phyloP scores from a whole-genome alignment of 164 flowering plant genomes.

The Saururus chinensis region DNA sequence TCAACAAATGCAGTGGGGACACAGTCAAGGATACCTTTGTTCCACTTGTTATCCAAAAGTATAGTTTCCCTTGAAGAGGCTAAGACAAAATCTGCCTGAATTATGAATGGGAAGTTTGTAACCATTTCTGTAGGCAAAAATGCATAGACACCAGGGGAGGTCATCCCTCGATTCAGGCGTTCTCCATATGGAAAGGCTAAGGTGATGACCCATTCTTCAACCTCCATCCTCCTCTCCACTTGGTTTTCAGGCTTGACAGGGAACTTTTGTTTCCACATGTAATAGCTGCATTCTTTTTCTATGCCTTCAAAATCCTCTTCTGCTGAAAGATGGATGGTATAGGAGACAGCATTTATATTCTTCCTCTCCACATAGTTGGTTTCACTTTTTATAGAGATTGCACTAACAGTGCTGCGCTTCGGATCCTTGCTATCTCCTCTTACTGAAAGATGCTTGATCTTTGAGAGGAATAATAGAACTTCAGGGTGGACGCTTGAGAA shows the following conservation, averaged over 20 bases:
- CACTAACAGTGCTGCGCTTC: conserved; percentile 25
- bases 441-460: conserved; percentile 46
- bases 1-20: conserved; percentile 20
- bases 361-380: conserved; percentile 33
- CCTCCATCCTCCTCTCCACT: conserved; percentile 33
- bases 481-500: conserved; percentile 57
- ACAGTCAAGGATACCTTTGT: conserved; percentile 21
- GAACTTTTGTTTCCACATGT: conserved; percentile 62
- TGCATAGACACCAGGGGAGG: conserved; percentile 45
- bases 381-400: conserved; percentile 44
- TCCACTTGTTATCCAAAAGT: conserved; percentile 43
- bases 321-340: conserved; percentile 37
- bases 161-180: conserved; percentile 25
- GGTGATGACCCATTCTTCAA: conserved; percentile 43
- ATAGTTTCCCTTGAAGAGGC: conserved; percentile 51
- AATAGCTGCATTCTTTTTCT: conserved; percentile 28
- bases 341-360: conserved; percentile 58
- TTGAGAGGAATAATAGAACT: conserved; percentile 48
- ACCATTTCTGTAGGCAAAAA: conserved; percentile 61
- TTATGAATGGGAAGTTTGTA: conserved; percentile 50
- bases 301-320: conserved; percentile 16
- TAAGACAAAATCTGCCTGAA: conserved; percentile 50
- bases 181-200: conserved; percentile 47
- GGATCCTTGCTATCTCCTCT: conserved; percentile 35
- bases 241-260: conserved; percentile 33